Base-by-base conservation (phyloP, 305 asterid genomes). In the Galium porrigens region DNA sequence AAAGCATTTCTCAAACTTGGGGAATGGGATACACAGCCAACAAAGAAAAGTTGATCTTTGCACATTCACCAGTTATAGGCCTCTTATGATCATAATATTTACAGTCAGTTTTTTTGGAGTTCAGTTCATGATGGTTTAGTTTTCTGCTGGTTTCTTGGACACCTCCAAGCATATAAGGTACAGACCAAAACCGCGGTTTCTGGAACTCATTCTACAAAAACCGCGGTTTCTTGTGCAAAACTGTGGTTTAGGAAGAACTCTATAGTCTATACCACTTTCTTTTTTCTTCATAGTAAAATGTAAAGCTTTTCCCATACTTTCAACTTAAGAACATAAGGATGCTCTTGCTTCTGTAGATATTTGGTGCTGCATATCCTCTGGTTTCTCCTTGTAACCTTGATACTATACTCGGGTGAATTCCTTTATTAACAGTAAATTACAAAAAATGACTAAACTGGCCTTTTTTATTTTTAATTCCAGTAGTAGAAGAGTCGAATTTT, bases 1-100 rank as follows among this genome's bases (percentile, higher is more conserved):
- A 85, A 80, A 86, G 95, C 70, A 71, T 85, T 6, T 85, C 85
- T 33, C 84, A 81, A 39, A 76, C 62, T 46, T 84, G 89, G 94
- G 87, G 48, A 41, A 41, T 41, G 48, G 48, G 86, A 59, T 82
- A 74, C 64, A 58, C 65, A 68, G 78, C 77, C 27, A 87, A 77
- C 58, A 85, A 84, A 71, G 91, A 85, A 67, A 81, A 77, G 51
- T 48, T 84, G 15, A 78, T 84, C 65, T 84, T 88, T 77, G 89
- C 87, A 64, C 86, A 84, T 69, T 88, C 94, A 57, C 94, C 95
- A n/a, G 89, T 88, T 61, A 68, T 81, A 72, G 95, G 89, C 56
- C 87, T 84, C 64, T 56, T 85, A 30, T 87, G 83, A 83, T 54
- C 36, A 56, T 63, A 72, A 57, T n/a, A 7, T 42, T 5, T 34